Evolutionary conservation across 306 rosid species (phyloP), one percentile per base, ranked within the genome.

Genomic region (Acmispon strigosus): DNA sequence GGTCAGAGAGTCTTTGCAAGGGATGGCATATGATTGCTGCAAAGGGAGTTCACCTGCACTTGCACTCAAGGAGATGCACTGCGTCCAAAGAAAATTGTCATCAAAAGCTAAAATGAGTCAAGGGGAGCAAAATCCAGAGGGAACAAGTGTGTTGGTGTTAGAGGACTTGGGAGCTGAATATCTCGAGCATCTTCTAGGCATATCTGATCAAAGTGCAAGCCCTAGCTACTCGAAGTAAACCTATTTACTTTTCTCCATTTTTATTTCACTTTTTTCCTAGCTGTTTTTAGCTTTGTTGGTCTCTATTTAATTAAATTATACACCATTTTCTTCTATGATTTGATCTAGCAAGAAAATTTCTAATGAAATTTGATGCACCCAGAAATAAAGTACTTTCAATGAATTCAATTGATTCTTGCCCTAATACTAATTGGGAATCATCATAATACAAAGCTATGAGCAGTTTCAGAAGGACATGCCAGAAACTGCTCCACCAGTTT

Each of bases 121-220:
- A 69, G 69, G 41, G 72, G 72, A 62, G 45, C 19, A 29, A 34
- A 22, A 66, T 34, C 15, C 66, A 12, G 19, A 51, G 3, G 43
- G 42, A 34, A 7, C 12, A 34, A 19, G 14, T 66, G 53, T 81
- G 17, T 63, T 86, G 29, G 88, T 79, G 43, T 16, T 84, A 1
- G 80, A 84, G 60, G 88, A 87, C 11, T 66, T 89, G 61, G 92
- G 96, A 29, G 83, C 58, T 48, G 96, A 89, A 48, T 89, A 83
- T 76, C 69, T 89, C 10, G 96, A 89, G 52, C 76, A 89, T 9
- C 92, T 89, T 53, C 55, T 86, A 52, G 52, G 42, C 16, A 62
- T 69, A 1, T 69, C 74, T 0, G 83, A 80, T 47, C 70, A 48
- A 39, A 20, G 45, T 54, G 34, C 66, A 12, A 16, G 78, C 22